These are phyloP conservation scores for Margaritispora aquatica DNA, from an alignment of 495 filamentous ascomycete species.

Conservation along the genomic window DNA sequence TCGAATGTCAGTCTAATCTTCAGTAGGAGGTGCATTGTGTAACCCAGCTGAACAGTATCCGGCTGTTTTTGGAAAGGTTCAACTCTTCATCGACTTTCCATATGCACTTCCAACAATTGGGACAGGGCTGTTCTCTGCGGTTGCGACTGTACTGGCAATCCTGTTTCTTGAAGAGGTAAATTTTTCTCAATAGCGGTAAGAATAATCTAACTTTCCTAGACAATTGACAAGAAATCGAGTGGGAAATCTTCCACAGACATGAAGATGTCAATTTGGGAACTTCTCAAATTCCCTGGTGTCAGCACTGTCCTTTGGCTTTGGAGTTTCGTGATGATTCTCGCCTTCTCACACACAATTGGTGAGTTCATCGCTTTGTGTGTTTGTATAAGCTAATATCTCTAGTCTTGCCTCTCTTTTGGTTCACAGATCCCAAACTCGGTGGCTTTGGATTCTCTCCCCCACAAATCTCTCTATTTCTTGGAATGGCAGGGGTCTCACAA, in stretches of 20 bases:
- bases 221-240: slow-evolving; percentile 16
- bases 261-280: slow-evolving; percentile 39
- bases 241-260: slow-evolving; percentile 24
- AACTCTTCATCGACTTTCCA: slow-evolving; percentile 55
- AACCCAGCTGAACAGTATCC: slow-evolving; percentile 54
- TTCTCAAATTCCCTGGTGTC: slow-evolving; percentile 59
- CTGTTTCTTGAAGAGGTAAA: slow-evolving; percentile 49
- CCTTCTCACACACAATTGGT: slow-evolving; percentile 54
- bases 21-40: slow-evolving; percentile 47
- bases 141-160: slow-evolving; percentile 40
- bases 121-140: slow-evolving; percentile 39
- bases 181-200: slow-evolving; percentile 3
- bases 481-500: slow-evolving; percentile 51
- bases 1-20: neutral
- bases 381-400: slow-evolving; percentile 22
- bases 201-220: too few species aligned
- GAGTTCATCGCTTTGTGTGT: neutral
- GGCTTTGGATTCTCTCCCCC: slow-evolving; percentile 52
- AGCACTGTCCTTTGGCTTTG: slow-evolving; percentile 52
- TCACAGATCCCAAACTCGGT: slow-evolving; percentile 45
- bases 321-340: slow-evolving; percentile 54
- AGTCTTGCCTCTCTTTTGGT: slow-evolving; percentile 58
- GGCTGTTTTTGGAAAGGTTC: slow-evolving; percentile 41
- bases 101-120: slow-evolving; percentile 57
- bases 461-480: slow-evolving; percentile 55